Conservation (phyloP, 2,329 filamentous ascomycete genomes). For the Teratosphaeria gauchensis region DNA sequence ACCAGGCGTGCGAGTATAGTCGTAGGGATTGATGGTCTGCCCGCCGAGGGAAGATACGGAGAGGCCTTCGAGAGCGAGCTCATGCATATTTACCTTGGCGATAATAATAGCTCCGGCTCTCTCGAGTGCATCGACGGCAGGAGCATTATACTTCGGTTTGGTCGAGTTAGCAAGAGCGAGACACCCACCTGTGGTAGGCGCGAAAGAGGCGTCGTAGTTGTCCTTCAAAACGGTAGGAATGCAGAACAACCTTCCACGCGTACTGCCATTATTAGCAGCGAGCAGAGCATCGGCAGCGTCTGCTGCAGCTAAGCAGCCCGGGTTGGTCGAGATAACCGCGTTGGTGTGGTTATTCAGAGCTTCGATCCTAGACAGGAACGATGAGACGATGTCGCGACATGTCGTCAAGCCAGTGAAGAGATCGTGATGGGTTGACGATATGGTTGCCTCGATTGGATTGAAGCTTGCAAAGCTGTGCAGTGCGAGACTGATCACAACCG, state of each 20-base stretch:
- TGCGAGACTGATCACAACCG: not conserved
- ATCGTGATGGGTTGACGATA: slow-evolving; percentile 46
- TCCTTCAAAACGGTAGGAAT: slow-evolving; percentile 56
- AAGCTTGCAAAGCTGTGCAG: slow-evolving; percentile 25
- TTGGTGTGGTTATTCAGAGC: slow-evolving; percentile 48
- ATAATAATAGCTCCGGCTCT: slow-evolving; percentile 26
- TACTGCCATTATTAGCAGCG: slow-evolving; percentile 38
- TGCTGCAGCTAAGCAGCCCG: slow-evolving; percentile 39
- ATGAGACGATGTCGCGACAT: slow-evolving; percentile 45
- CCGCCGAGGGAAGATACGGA: slow-evolving; percentile 54
- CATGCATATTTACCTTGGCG: slow-evolving; percentile 40
- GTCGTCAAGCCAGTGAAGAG: slow-evolving; percentile 44
- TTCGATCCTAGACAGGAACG: slow-evolving; percentile 50
- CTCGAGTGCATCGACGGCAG: slow-evolving; percentile 19
- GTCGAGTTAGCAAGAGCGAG: slow-evolving; percentile 38
- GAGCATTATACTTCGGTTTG: slow-evolving; percentile 31
- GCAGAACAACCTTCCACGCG: slow-evolving; percentile 44
- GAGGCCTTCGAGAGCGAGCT: slow-evolving; percentile 55
- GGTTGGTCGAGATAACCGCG: slow-evolving; percentile 47
- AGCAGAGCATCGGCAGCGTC: slow-evolving; percentile 41
- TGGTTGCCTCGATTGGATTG: slow-evolving; percentile 49
- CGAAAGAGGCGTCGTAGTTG: slow-evolving; percentile 48
- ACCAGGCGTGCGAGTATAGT: slow-evolving; percentile 53
- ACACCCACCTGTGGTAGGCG: slow-evolving; percentile 50
- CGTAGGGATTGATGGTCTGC: slow-evolving; percentile 58